These are phyloP conservation scores for Platanthera zijinensis DNA, from an alignment of 106 monocot genomes.

Conservation along the genomic window DNA sequence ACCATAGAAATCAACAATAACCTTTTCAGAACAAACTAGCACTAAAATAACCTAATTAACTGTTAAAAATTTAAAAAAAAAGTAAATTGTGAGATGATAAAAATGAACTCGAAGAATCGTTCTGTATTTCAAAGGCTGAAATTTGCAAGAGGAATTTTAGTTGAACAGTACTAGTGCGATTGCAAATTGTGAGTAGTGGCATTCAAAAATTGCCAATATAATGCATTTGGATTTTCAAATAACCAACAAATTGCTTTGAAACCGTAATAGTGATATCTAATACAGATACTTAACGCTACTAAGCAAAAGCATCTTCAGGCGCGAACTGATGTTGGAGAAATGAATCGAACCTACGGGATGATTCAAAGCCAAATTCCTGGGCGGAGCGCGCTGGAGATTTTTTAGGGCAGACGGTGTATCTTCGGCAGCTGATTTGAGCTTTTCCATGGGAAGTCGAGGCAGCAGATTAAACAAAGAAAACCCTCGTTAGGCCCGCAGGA, in stretches of 20 bases:
- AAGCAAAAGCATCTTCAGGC: neutral
- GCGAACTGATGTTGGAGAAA: neutral
- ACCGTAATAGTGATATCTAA: neutral
- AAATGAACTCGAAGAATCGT: neutral
- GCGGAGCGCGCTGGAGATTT: neutral
- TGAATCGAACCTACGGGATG: neutral
- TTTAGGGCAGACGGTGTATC: neutral
- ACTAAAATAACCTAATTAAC: neutral
- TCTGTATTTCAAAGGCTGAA: neutral
- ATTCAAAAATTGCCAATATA: neutral
- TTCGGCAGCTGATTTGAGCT: neutral
- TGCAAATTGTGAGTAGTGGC: neutral
- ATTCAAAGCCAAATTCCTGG: neutral
- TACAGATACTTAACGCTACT: neutral
- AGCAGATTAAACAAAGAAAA: too few species aligned
- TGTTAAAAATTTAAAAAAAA: neutral
- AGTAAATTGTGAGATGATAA: neutral
- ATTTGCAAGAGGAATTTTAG: neutral
- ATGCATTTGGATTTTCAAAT: neutral
- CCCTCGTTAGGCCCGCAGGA: too few species aligned
- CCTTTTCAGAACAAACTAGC: neutral
- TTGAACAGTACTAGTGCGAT: neutral
- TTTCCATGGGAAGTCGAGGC: neutral
- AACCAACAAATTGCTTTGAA: neutral
- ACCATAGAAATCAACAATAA: neutral